These are phyloP conservation scores for Tremella fuciformis DNA, from an alignment of 768 basidiomycete species.

Conservation along the genomic window DNA sequence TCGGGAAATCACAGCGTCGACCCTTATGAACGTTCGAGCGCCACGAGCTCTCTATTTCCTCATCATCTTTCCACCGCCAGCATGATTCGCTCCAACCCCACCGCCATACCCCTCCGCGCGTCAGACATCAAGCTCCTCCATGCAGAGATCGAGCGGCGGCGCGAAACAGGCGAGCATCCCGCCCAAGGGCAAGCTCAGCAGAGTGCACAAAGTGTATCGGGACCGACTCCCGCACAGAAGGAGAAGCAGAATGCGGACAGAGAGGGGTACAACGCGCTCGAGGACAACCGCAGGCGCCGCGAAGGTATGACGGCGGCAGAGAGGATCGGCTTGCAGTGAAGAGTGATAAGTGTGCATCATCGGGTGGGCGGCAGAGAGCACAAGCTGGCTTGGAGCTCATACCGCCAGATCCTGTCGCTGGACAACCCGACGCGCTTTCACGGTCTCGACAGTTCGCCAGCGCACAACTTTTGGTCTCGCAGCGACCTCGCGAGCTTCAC, in stretches of 20 bases:
- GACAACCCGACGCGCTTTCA: too few species aligned
- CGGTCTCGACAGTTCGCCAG: too few species aligned
- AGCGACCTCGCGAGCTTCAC: too few species aligned
- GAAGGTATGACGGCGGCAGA: constrained; percentile 36
- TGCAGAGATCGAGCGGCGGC: constrained; percentile 35
- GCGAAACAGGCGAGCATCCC: constrained; percentile 5
- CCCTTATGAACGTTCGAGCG: too few species aligned
- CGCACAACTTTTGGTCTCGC: too few species aligned
- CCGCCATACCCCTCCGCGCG: constrained; percentile 43
- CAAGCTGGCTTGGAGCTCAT: too few species aligned
- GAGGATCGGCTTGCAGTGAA: constrained; percentile 26
- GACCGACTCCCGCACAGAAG: neutral
- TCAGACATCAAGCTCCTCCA: constrained; percentile 42
- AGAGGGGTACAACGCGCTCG: constrained; percentile 15
- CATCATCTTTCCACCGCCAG: neutral
- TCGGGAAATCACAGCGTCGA: too few species aligned
- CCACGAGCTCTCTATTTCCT: too few species aligned
- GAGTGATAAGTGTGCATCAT: too few species aligned
- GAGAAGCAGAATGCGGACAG: constrained; percentile 1
- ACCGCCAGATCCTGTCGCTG: too few species aligned
- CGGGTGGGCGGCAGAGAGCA: too few species aligned
- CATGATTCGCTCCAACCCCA: constrained; percentile 47
- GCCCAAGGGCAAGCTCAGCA: neutral
- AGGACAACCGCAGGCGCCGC: constrained; percentile 15
- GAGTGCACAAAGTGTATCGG: too few species aligned